Percentiles rank a stretch among this genome's conserved stretches.
phyloP scores from a whole-genome alignment of 352 stramenopile genomes.

The Pythium aristosporum region DNA sequence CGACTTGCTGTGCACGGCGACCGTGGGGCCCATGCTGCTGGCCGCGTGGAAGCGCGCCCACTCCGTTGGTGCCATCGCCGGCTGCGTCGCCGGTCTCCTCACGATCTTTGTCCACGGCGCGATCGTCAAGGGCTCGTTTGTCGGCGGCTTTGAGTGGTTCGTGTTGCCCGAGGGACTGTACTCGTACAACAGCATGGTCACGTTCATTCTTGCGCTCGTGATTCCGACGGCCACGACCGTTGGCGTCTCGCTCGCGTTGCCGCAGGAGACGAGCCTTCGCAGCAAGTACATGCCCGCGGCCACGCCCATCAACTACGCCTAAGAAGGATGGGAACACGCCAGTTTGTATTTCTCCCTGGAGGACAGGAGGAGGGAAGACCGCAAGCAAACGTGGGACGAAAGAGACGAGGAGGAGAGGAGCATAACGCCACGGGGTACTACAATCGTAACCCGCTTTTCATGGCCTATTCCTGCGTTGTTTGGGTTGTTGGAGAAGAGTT shows the following conservation, averaged over 20 bases:
- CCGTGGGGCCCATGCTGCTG: constrained; percentile 73
- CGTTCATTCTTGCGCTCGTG: constrained; percentile 70
- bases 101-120: constrained; percentile 73
- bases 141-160: constrained; percentile 82
- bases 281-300: constrained; percentile 32
- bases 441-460: no score
- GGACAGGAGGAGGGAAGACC: no score
- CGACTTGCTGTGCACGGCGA: constrained; percentile 70
- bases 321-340: neutral
- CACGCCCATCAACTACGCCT: constrained; percentile 26
- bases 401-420: no score
- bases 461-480: no score
- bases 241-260: constrained; percentile 49
- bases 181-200: constrained; percentile 76
- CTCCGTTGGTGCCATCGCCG: constrained; percentile 39
- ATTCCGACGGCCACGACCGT: constrained; percentile 60
- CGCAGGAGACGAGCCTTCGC: constrained; percentile 22
- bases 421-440: no score
- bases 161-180: constrained; percentile 72
- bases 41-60: constrained; percentile 50
- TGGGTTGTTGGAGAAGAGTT: no score
- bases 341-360: no score
- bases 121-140: constrained; percentile 55
- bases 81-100: constrained; percentile 53
- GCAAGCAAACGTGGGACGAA: no score